phyloP scores from a whole-genome alignment of 129 eudicot genomes.

The Ambrosia artemisiifolia region DNA sequence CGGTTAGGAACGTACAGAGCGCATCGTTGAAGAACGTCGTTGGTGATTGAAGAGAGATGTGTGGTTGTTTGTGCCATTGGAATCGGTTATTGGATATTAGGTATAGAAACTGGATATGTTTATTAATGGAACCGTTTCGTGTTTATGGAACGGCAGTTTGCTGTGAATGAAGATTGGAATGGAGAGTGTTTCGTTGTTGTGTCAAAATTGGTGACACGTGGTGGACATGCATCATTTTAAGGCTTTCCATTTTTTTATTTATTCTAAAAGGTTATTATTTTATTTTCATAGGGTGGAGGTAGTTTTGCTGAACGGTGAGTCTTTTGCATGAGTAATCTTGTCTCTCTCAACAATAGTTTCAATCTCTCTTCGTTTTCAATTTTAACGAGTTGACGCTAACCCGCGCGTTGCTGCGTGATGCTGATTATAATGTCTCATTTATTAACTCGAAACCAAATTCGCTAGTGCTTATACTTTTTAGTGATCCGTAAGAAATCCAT shows the following conservation, averaged over 20 bases:
- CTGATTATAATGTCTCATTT: too few species aligned
- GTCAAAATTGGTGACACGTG: slow-evolving; percentile 25
- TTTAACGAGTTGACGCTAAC: too few species aligned
- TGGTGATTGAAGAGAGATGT: slow-evolving; percentile 44
- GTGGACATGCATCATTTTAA: slow-evolving; percentile 28
- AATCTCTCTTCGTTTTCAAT: too few species aligned
- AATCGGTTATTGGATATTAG: slow-evolving; percentile 11
- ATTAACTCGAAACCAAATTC: too few species aligned
- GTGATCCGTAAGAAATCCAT: too few species aligned
- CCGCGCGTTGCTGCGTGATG: too few species aligned
- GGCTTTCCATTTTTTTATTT: slow-evolving; percentile 1
- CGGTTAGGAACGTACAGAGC: slow-evolving; percentile 35
- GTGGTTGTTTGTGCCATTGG: slow-evolving; percentile 19
- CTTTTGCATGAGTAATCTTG: too few species aligned
- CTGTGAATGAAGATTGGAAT: background rate
- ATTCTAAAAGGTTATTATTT: slow-evolving; percentile 6
- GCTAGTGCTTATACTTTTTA: too few species aligned
- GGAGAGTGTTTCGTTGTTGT: slow-evolving; percentile 17
- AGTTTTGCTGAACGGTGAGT: too few species aligned
- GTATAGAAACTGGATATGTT: background rate
- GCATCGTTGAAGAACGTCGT: slow-evolving; percentile 48
- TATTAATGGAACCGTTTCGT: background rate
- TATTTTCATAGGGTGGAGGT: too few species aligned
- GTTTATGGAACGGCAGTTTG: background rate
- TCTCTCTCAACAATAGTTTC: too few species aligned